These are phyloP conservation scores for Coccomyxa sp. DNA, from an alignment of 139 green algal species.

Conservation along the genomic window DNA sequence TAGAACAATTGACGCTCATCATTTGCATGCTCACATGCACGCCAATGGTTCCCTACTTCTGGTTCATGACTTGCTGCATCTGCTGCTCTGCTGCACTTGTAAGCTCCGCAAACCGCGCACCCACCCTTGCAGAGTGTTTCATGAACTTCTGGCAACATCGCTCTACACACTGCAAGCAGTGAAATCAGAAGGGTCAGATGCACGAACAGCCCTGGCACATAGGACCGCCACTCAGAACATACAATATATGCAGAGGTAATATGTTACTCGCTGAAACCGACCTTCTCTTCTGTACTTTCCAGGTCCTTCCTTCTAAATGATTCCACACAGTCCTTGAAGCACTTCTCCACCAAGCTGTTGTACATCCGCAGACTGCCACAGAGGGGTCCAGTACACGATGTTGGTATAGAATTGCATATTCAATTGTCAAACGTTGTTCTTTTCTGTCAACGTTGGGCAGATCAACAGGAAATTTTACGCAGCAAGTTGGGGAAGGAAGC, in stretches of 20 bases:
- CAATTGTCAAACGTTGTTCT: neutral
- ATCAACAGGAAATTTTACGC: neutral
- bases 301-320: constrained; percentile 90
- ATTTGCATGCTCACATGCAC: neutral
- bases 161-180: constrained; percentile 72
- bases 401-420: neutral
- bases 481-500: neutral
- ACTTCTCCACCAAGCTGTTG: constrained; percentile 92
- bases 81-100: constrained; percentile 46
- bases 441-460: neutral
- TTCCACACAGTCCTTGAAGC: constrained; percentile 91
- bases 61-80: constrained; percentile 43
- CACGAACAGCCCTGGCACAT: neutral
- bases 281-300: constrained; percentile 87
- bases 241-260: neutral
- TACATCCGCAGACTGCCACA: constrained; percentile 88
- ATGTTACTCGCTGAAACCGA: constrained; percentile 21
- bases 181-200: neutral
- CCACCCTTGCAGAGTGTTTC: constrained; percentile 79
- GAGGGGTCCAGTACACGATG: neutral
- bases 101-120: constrained; percentile 84
- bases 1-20: neutral
- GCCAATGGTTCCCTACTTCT: constrained; percentile 7
- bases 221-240: neutral
- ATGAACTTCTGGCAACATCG: constrained; percentile 97